Conservation (phyloP, 2,329 filamentous ascomycete species). For the Talaromyces verruculosus region DNA sequence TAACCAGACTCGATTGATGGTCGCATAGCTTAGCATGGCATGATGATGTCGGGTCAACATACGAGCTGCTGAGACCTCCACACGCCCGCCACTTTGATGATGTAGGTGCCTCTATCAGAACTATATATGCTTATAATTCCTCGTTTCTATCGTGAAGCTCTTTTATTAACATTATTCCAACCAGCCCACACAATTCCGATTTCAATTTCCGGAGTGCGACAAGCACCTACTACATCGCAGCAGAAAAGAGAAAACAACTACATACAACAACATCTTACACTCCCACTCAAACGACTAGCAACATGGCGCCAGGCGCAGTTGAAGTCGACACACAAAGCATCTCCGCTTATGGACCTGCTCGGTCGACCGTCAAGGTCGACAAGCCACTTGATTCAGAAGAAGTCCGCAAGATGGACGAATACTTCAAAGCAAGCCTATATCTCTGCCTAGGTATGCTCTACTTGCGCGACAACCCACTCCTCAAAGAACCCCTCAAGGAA, state of each 20-base stretch:
- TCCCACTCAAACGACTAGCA: background rate
- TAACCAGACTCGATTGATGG: background rate
- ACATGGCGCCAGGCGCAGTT: conserved; percentile 3
- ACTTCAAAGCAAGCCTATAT: conserved; percentile 73
- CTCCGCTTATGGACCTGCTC: conserved; percentile 63
- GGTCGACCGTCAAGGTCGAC: conserved; percentile 60
- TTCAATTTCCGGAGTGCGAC: background rate
- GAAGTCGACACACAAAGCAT: conserved; percentile 55
- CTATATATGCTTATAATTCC: background rate
- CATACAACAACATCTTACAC: background rate
- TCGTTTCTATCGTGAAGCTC: background rate
- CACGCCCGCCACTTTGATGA: background rate
- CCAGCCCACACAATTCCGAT: background rate
- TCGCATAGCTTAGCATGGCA: background rate
- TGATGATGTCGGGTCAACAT: conserved; percentile 8
- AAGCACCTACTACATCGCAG: background rate
- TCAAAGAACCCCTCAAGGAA: conserved; percentile 65
- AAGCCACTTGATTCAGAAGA: conserved; percentile 65
- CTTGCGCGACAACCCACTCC: conserved; percentile 69
- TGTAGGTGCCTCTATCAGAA: background rate
- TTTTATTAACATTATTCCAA: background rate
- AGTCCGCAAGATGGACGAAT: conserved; percentile 67
- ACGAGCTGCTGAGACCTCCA: background rate
- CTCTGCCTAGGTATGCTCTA: conserved; percentile 80
- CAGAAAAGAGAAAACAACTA: background rate